phyloP scores from a whole-genome alignment of 192 early-diverging fungal genomes.

The Cladochytrium replicatum region DNA sequence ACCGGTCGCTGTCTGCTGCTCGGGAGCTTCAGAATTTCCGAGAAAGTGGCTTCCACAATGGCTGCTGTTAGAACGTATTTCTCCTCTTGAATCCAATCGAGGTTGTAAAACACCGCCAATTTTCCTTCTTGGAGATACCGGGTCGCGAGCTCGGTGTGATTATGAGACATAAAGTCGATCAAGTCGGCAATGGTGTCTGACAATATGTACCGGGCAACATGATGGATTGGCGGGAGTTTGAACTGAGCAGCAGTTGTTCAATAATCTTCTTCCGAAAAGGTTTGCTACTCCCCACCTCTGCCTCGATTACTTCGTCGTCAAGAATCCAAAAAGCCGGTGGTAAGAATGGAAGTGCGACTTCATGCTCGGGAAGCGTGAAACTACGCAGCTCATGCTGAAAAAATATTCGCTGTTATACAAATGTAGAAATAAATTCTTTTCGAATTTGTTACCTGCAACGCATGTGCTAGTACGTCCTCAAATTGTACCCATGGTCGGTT shows the following conservation, averaged over 20 bases:
- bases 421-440: too few species aligned
- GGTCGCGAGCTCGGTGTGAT: slow-evolving; percentile 83
- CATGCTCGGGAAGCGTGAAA: slow-evolving; percentile 13
- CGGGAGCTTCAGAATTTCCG: slow-evolving; percentile 49
- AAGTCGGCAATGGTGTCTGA: slow-evolving; percentile 75
- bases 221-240: slow-evolving; percentile 20
- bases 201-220: slow-evolving; percentile 58
- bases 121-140: slow-evolving; percentile 59
- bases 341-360: slow-evolving; percentile 15
- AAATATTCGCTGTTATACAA: too few species aligned
- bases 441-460: too few species aligned
- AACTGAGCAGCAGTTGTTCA: too few species aligned
- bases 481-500: slow-evolving; percentile 10
- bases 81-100: slow-evolving; percentile 20
- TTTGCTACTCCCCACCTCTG: too few species aligned
- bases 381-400: slow-evolving; percentile 25
- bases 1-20: slow-evolving; percentile 29
- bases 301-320: slow-evolving; percentile 27
- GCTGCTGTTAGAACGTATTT: slow-evolving; percentile 41
- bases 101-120: slow-evolving; percentile 29
- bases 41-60: slow-evolving; percentile 47
- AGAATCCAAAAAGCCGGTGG: slow-evolving; percentile 36
- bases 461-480: slow-evolving; percentile 1
- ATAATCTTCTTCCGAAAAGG: too few species aligned
- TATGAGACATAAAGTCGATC: slow-evolving; percentile 71